Conservation (phyloP, 768 basidiomycete species). For the Cytidiella melzeri region DNA sequence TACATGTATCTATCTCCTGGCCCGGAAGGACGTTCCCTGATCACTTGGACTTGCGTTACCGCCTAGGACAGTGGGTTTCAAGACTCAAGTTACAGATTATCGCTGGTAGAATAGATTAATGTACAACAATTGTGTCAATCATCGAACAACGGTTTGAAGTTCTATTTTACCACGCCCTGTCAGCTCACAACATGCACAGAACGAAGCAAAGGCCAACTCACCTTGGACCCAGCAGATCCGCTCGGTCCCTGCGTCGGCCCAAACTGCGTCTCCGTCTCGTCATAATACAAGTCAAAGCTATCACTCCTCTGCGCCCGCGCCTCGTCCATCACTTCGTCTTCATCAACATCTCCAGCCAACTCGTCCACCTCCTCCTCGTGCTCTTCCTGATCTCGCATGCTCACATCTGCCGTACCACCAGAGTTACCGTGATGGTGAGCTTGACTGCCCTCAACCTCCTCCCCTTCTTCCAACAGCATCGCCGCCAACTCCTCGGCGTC, state of each 20-base stretch:
- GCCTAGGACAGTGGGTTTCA: too few species aligned
- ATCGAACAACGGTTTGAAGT: constrained; percentile 26
- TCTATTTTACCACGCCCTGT: too few species aligned
- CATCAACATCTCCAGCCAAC: constrained; percentile 4
- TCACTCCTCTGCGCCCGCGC: constrained; percentile 4
- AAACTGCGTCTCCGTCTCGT: constrained; percentile 16
- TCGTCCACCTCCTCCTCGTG: constrained; percentile 2
- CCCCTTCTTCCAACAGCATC: constrained; percentile 54
- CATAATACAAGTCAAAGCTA: constrained; percentile 17
- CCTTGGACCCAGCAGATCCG: constrained; percentile 14
- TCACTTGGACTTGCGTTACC: too few species aligned
- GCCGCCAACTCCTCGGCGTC: constrained; percentile 51
- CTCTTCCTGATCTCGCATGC: background rate
- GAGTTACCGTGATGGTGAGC: too few species aligned
- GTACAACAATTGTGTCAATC: constrained; percentile 13
- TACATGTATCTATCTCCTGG: too few species aligned
- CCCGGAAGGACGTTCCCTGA: too few species aligned
- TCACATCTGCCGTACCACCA: background rate
- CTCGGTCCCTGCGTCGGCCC: constrained; percentile 21
- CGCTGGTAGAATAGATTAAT: background rate
- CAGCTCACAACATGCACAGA: too few species aligned
- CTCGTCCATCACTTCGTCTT: background rate
- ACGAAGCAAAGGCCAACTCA: constrained; percentile 1
- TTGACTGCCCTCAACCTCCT: constrained; percentile 44
- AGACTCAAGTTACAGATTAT: too few species aligned